Evolutionary conservation across 352 stramenopile species (phyloP), one percentile per base, ranked within the genome.

Genomic region (Phytophthora syringae): DNA sequence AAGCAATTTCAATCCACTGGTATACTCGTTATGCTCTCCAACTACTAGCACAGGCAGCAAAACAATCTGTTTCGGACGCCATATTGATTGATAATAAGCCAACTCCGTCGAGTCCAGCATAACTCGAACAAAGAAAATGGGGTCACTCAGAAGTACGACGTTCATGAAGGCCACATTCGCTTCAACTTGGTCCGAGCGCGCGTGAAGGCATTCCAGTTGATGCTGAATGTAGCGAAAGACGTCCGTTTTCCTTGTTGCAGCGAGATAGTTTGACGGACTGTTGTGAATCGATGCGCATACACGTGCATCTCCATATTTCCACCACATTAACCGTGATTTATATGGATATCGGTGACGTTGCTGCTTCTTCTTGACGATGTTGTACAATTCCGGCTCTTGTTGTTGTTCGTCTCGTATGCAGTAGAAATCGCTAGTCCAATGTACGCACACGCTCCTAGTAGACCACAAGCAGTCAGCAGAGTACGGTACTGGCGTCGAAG

Each of bases 121-220:
- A n/a, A n/a, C n/a, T n/a, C n/a, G n/a, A n/a, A n/a, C n/a, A n/a
- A n/a, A n/a, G n/a, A n/a, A n/a, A n/a, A n/a, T n/a, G n/a, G 76
- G 76, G 27, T 81, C 72, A 28, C 72, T 84, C 72, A 84, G 69
- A 10, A 76, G 16, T 4, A 79, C 69, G 9, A 76, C 60, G 34
- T 77, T 83, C 64, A 80, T 77, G 32, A 80, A 74, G 1, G 74
- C 67, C 7, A 78, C 53, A 20, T 76, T 76, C 2, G 63, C 58
- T 24, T 73, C 64, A 11, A 79, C 60, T 7, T 68, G 51, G 28
- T 71, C 45, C 2, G 45, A 52, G 1, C 70, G 65, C 0, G 57
- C 44, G 24, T 73, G 58, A 0, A 76, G 27, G 24, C 64, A 60
- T 44, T 70, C 51, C 57, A 76, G 73, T 21, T 76, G 63, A 18